Percentiles rank a stretch among this genome's conserved stretches.
phyloP scores from a whole-genome alignment of 179 eudicot genomes.

The Patellifolia procumbens region DNA sequence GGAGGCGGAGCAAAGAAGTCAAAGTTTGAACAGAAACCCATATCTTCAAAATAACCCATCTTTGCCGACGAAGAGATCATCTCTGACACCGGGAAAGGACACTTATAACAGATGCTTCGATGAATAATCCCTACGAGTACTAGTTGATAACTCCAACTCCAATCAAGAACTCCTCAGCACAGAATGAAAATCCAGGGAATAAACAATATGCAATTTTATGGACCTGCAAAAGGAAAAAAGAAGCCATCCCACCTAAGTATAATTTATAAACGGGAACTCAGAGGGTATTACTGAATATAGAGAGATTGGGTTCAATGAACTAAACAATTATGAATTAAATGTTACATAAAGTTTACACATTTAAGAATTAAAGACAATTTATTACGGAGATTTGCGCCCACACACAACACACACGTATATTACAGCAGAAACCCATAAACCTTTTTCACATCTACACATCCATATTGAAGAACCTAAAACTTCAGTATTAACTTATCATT shows the following conservation, averaged over 20 bases:
- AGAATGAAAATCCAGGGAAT: background rate
- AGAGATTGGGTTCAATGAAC: slow-evolving; percentile 31
- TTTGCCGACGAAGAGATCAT: background rate
- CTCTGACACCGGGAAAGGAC: background rate
- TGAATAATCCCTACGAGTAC: background rate
- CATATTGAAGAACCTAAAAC: background rate
- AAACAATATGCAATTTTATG: background rate
- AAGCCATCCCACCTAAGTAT: background rate
- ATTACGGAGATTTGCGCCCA: slow-evolving; percentile 3
- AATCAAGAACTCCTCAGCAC: background rate
- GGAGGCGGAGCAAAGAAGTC: slow-evolving; percentile 22
- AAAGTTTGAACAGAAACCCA: slow-evolving; percentile 29
- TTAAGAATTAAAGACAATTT: slow-evolving; percentile 21
- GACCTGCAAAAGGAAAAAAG: slow-evolving; percentile 17
- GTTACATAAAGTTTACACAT: slow-evolving; percentile 33
- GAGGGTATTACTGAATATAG: background rate
- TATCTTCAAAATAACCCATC: slow-evolving; percentile 32
- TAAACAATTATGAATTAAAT: slow-evolving; percentile 19
- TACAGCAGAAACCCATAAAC: slow-evolving; percentile 6
- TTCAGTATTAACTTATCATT: background rate
- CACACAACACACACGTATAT: slow-evolving; percentile 11
- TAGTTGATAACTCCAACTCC: background rate
- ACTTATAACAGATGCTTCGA: background rate
- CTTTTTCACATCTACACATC: slow-evolving; percentile 23
- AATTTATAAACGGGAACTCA: background rate